phyloP scores from a whole-genome alignment of 805 yeast species.

The Yarrowia sp. region DNA sequence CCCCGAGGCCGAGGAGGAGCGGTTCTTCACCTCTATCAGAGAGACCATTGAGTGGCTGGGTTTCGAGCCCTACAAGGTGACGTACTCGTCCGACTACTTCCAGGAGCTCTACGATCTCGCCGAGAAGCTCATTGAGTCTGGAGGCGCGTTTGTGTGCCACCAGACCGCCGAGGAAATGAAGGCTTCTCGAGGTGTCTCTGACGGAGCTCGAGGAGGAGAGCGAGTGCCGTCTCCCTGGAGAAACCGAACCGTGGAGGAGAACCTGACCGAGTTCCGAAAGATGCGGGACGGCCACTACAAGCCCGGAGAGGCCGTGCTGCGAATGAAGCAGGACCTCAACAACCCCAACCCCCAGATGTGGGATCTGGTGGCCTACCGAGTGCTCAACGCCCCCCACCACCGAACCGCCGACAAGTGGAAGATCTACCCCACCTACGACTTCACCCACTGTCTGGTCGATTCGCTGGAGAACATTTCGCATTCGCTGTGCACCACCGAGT shows the following conservation, averaged over 20 bases:
- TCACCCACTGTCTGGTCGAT: slow-evolving; percentile 99
- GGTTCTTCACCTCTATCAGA: slow-evolving; percentile 81
- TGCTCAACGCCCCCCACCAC: slow-evolving; percentile 88
- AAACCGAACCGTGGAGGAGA: slow-evolving; percentile 70
- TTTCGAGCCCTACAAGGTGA: slow-evolving; percentile 88
- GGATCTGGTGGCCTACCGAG: slow-evolving; percentile 98
- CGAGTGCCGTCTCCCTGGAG: slow-evolving; percentile 85
- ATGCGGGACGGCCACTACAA: slow-evolving; percentile 90
- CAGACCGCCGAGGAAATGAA: slow-evolving; percentile 92
- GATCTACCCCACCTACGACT: slow-evolving; percentile 97
- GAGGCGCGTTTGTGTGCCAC: slow-evolving; percentile 88
- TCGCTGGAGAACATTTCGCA: slow-evolving; percentile 95
- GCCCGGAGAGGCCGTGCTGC: slow-evolving; percentile 90
- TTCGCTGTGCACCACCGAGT: slow-evolving; percentile 95
- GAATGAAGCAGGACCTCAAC: slow-evolving; percentile 93
- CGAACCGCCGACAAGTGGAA: slow-evolving; percentile 98
- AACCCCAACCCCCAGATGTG: slow-evolving; percentile 99
- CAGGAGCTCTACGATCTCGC: slow-evolving; percentile 88
- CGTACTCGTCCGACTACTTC: slow-evolving; percentile 95
- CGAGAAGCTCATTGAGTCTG: slow-evolving; percentile 73
- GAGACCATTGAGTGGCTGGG: slow-evolving; percentile 94
- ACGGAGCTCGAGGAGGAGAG: slow-evolving; percentile 94
- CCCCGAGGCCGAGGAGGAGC: slow-evolving; percentile 98
- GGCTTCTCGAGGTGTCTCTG: slow-evolving; percentile 87
- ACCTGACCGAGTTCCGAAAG: slow-evolving; percentile 78